Conservation (phyloP, 495 filamentous ascomycete genomes). For the Penicillium paxilli region DNA sequence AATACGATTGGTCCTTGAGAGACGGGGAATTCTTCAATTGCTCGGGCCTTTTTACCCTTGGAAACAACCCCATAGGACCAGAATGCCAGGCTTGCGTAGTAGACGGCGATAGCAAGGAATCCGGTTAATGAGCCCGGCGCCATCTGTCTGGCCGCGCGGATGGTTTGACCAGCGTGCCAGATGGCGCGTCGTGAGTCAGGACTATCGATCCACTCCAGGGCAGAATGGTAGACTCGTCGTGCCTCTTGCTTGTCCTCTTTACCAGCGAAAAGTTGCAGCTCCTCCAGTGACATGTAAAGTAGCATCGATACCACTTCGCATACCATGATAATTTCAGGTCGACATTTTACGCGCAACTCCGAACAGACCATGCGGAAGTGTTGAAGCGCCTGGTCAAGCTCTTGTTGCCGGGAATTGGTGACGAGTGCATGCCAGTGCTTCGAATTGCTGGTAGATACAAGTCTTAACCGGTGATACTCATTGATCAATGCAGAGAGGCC, state of each 20-base stretch:
- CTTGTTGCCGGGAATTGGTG: slow-evolving; percentile 51
- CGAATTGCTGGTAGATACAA: slow-evolving; percentile 40
- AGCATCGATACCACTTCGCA: slow-evolving; percentile 59
- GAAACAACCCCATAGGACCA: slow-evolving; percentile 60
- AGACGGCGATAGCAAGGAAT: slow-evolving; percentile 60
- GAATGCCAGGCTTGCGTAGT: slow-evolving; percentile 58
- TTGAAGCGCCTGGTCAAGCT: slow-evolving; percentile 45
- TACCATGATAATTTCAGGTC: slow-evolving; percentile 42
- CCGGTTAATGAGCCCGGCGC: slow-evolving; percentile 49
- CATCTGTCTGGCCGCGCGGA: slow-evolving; percentile 53
- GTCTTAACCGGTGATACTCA: slow-evolving; percentile 59
- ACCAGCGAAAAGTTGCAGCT: slow-evolving; percentile 64
- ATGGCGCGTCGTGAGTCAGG: slow-evolving; percentile 54
- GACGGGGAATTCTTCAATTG: slow-evolving; percentile 15
- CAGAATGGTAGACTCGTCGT: slow-evolving; percentile 48
- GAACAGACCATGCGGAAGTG: slow-evolving; percentile 43
- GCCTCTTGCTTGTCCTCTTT: slow-evolving; percentile 64
- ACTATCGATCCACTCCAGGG: slow-evolving; percentile 54
- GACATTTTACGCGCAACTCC: slow-evolving; percentile 15
- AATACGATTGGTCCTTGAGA: slow-evolving; percentile 31
- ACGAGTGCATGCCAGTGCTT: slow-evolving; percentile 49
- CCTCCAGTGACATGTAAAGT: slow-evolving; percentile 61
- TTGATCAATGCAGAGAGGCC: slow-evolving; percentile 58
- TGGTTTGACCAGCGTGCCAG: slow-evolving; percentile 63
- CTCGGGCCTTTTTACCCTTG: slow-evolving; percentile 26